Conservation (phyloP, 2,329 filamentous ascomycete species). For the Aureobasidium uvarum region DNA sequence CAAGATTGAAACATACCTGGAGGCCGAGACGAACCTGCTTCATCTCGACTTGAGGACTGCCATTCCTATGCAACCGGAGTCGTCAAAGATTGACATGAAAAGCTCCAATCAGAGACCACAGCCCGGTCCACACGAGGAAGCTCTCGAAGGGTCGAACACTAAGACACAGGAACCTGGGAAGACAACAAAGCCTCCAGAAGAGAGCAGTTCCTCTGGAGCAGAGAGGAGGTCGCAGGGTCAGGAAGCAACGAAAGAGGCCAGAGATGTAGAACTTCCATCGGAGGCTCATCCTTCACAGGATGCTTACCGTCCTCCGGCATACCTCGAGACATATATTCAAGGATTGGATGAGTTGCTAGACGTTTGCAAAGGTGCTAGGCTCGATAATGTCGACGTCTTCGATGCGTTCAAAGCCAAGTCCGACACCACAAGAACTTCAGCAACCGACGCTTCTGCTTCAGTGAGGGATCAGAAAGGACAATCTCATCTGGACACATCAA, state of each 20-base stretch:
- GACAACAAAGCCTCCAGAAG: background rate
- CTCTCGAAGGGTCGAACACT: background rate
- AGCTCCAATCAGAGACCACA: background rate
- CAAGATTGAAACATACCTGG: background rate
- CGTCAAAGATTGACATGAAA: background rate
- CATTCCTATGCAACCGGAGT: background rate
- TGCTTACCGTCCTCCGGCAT: background rate
- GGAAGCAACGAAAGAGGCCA: background rate
- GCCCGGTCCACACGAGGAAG: background rate
- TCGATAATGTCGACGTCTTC: background rate
- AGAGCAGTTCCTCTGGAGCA: background rate
- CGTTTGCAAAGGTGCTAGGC: background rate
- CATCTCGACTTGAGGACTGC: background rate
- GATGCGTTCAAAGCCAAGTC: background rate
- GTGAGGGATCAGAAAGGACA: background rate
- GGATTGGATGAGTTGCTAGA: background rate
- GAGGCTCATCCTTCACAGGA: background rate
- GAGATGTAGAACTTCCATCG: background rate
- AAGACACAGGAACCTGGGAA: background rate
- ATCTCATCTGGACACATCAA: background rate
- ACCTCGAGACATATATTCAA: background rate
- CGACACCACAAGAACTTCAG: background rate
- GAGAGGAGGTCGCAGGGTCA: background rate
- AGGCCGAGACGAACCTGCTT: conserved; percentile 1
- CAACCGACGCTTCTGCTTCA: background rate